These are phyloP conservation scores for Talaromyces piceae DNA, from an alignment of 2,329 filamentous ascomycete species.

Conservation along the genomic window DNA sequence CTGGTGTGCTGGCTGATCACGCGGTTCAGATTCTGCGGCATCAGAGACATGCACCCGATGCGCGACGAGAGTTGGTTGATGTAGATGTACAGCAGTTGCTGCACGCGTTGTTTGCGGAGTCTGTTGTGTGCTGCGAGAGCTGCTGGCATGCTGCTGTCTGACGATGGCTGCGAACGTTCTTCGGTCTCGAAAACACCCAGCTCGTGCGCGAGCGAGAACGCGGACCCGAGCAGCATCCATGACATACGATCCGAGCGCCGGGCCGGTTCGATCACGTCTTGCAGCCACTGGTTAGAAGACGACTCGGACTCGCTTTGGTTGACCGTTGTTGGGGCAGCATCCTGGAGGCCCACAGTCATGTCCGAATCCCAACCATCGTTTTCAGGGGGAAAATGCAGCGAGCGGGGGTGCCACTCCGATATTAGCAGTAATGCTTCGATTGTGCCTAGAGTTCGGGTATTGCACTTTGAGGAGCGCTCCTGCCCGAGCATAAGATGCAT, in stretches of 20 bases:
- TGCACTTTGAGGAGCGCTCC: slow-evolving; percentile 43
- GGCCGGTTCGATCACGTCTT: slow-evolving; percentile 47
- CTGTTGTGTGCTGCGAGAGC: slow-evolving; percentile 14
- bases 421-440: slow-evolving; percentile 47
- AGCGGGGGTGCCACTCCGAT: slow-evolving; percentile 48
- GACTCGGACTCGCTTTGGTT: slow-evolving; percentile 21
- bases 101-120: slow-evolving; percentile 23
- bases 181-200: slow-evolving; percentile 40
- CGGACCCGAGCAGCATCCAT: slow-evolving; percentile 50
- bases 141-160: slow-evolving; percentile 9
- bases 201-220: slow-evolving; percentile 45
- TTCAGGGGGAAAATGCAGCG: slow-evolving; percentile 45
- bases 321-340: slow-evolving; percentile 27
- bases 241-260: slow-evolving; percentile 50
- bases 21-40: slow-evolving; percentile 38
- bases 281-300: slow-evolving; percentile 38
- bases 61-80: slow-evolving; percentile 42
- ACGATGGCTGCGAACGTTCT: slow-evolving; percentile 17
- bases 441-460: slow-evolving; percentile 41
- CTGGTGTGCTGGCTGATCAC: slow-evolving; percentile 21
- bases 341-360: slow-evolving; percentile 27
- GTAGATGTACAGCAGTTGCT: slow-evolving; percentile 34
- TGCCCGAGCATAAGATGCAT: slow-evolving; percentile 46
- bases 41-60: slow-evolving; percentile 45
- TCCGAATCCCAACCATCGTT: slow-evolving; percentile 49